Percentiles rank a stretch among this genome's conserved stretches.
Conservation (phyloP, 2,329 filamentous ascomycete species). For the Dactylellina haptotyla region DNA sequence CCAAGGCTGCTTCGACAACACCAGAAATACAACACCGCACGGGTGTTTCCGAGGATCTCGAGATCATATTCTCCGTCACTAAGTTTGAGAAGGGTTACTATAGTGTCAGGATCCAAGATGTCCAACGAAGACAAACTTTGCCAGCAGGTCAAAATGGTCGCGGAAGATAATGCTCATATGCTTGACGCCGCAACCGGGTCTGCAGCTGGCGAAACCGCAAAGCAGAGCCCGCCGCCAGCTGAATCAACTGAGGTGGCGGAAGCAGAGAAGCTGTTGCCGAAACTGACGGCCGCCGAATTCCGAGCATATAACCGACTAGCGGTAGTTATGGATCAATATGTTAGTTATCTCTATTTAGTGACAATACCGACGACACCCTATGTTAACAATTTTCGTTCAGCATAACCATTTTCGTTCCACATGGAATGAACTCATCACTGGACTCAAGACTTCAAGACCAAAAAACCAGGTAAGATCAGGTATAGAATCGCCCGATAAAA, state of each 20-base stretch:
- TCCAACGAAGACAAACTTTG: slow-evolving; percentile 24
- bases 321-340: slow-evolving; percentile 78
- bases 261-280: slow-evolving; percentile 65
- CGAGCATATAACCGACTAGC: slow-evolving; percentile 76
- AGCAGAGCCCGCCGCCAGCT: slow-evolving; percentile 1
- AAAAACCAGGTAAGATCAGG: slow-evolving; percentile 47
- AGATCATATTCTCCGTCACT: no score
- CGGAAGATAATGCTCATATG: slow-evolving; percentile 29
- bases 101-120: background rate
- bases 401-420: slow-evolving; percentile 79
- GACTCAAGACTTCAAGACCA: slow-evolving; percentile 33
- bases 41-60: background rate
- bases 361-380: background rate
- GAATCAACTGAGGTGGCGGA: slow-evolving; percentile 11
- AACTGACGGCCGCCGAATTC: slow-evolving; percentile 74
- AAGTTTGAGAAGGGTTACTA: background rate
- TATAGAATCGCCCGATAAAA: background rate
- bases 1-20: slow-evolving; percentile 16
- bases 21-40: slow-evolving; percentile 32
- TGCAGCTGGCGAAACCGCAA: background rate
- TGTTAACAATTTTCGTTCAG: slow-evolving; percentile 63
- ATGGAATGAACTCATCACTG: slow-evolving; percentile 65
- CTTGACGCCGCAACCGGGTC: slow-evolving; percentile 1
- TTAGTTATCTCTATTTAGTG: slow-evolving; percentile 61
- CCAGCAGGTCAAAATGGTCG: slow-evolving; percentile 30